Conservation (phyloP, 2,329 filamentous ascomycete genomes). For the Pseudogymnoascus sp. region DNA sequence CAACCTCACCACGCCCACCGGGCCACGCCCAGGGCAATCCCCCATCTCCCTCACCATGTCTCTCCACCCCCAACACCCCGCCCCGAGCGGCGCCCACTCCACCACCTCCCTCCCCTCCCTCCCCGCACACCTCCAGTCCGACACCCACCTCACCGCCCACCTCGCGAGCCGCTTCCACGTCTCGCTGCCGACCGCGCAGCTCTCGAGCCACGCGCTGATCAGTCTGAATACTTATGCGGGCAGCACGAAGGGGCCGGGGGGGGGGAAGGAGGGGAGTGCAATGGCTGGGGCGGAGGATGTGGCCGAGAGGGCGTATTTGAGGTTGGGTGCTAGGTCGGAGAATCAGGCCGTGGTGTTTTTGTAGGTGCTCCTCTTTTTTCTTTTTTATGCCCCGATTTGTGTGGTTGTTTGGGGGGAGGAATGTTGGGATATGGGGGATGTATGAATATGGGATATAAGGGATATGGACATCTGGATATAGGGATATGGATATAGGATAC, state of each 20-base stretch:
- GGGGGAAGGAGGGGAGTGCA: constrained; percentile 81
- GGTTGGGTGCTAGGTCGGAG: constrained; percentile 79
- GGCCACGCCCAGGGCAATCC: background rate
- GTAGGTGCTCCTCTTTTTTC: constrained; percentile 50
- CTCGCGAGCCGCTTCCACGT: constrained; percentile 88
- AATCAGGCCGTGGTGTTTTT: constrained; percentile 90
- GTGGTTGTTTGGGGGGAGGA: no score
- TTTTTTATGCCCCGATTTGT: constrained; percentile 11
- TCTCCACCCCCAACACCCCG: constrained; percentile 25
- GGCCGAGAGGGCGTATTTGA: constrained; percentile 74
- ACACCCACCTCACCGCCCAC: constrained; percentile 72
- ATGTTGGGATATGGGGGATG: no score
- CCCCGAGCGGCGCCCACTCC: constrained; percentile 60
- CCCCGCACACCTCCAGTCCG: constrained; percentile 72
- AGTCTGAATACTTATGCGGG: constrained; percentile 92
- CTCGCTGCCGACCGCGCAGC: constrained; percentile 72
- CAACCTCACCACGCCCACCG: background rate
- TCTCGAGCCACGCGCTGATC: constrained; percentile 87
- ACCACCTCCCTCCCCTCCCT: constrained; percentile 83
- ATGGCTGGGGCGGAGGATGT: constrained; percentile 90
- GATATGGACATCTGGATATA: background rate
- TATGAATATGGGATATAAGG: background rate
- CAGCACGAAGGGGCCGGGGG: constrained; percentile 80
- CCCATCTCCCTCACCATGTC: background rate
- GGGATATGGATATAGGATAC: background rate